These are phyloP conservation scores for Mrakiaceae sp. DNA, from an alignment of 1,284 basidiomycete species.

Conservation along the genomic window DNA sequence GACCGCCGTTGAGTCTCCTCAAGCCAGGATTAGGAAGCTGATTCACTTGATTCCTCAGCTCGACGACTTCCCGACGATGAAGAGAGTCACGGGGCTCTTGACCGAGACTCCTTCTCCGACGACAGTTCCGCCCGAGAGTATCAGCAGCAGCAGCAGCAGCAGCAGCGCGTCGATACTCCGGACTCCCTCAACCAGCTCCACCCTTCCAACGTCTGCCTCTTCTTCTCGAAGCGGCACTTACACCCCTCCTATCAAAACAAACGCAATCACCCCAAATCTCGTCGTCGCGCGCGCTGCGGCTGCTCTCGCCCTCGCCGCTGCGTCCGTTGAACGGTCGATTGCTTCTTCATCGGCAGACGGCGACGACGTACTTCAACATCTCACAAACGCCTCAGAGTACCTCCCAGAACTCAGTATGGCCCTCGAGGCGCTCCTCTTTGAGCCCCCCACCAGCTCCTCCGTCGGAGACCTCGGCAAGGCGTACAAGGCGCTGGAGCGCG, in stretches of 20 bases:
- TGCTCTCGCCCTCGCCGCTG: neutral
- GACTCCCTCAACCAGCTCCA: neutral
- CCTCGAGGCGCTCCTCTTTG: too few species aligned
- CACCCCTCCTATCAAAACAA: neutral
- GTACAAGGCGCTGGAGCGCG: constrained; percentile 6
- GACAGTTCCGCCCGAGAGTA: too few species aligned
- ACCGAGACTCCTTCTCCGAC: neutral
- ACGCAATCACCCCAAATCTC: neutral
- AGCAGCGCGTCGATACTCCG: neutral
- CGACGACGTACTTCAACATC: too few species aligned
- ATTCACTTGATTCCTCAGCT: constrained; percentile 20
- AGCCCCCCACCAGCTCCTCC: too few species aligned
- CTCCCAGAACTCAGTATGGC: too few species aligned
- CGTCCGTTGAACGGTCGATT: neutral
- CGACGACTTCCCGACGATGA: constrained; percentile 24
- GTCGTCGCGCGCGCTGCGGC: neutral
- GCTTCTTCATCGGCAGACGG: too few species aligned
- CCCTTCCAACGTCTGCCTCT: neutral
- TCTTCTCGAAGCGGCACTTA: neutral
- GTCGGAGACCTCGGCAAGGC: neutral
- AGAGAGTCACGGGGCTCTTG: constrained; percentile 23
- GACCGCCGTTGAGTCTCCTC: constrained; percentile 7
- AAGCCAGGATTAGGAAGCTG: constrained; percentile 1
- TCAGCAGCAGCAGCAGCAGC: too few species aligned
- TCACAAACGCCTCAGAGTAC: too few species aligned